Evolutionary conservation across 2,329 filamentous ascomycete genomes (phyloP).

Genomic region (Penicillium palitans): DNA sequence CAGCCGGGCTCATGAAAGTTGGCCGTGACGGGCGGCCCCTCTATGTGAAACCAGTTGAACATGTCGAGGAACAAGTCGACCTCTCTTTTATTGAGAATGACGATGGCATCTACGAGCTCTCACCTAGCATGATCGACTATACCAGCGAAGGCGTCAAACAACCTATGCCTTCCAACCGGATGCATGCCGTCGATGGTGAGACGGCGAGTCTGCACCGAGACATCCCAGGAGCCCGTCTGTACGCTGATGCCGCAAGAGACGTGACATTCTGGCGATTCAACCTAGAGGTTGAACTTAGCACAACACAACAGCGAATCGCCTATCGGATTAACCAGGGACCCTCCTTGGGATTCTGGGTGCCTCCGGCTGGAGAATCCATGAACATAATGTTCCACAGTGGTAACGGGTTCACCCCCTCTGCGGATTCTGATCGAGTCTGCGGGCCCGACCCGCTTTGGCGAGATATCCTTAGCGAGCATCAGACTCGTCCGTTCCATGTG

Average conservation of each 20-base stretch:
- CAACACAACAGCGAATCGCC: conserved; percentile 78
- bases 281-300: conserved; percentile 81
- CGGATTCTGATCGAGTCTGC: conserved; percentile 76
- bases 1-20: conserved; percentile 82
- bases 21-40: conserved; percentile 81
- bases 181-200: conserved; percentile 67
- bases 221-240: conserved; percentile 76
- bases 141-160: conserved; percentile 41
- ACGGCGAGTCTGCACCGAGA: conserved; percentile 78
- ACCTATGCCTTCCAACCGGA: conserved; percentile 50
- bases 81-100: conserved; percentile 78
- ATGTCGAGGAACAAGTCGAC: conserved; percentile 75
- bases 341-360: conserved; percentile 90
- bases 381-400: conserved; percentile 99
- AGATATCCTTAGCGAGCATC: conserved; percentile 89
- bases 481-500: conserved; percentile 89
- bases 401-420: conserved; percentile 86
- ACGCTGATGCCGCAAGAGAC: conserved; percentile 78
- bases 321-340: conserved; percentile 95
- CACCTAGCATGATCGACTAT: conserved; percentile 48
- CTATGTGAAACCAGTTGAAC: conserved; percentile 86
- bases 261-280: conserved; percentile 98
- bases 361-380: conserved; percentile 80
- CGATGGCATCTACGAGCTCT: conserved; percentile 76
- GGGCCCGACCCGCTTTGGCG: conserved; percentile 97